These are phyloP conservation scores for Talaromyces piceae DNA, from an alignment of 2,329 filamentous ascomycete species.

Conservation along the genomic window DNA sequence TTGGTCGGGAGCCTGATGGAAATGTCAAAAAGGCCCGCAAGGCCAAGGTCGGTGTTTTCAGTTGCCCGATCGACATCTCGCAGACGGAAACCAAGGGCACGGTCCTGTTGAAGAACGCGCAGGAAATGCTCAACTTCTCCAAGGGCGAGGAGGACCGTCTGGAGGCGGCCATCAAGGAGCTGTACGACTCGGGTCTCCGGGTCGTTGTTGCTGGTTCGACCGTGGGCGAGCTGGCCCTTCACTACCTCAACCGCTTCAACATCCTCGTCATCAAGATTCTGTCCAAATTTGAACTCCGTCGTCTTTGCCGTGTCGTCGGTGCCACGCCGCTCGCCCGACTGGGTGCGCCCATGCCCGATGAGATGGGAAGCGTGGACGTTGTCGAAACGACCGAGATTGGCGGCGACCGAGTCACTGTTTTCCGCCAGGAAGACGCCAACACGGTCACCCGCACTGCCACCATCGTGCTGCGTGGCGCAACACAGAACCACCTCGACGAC, in stretches of 20 bases:
- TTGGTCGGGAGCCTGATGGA: constrained; percentile 90
- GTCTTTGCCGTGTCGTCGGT: constrained; percentile 90
- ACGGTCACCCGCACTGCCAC: constrained; percentile 89
- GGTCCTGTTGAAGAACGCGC: constrained; percentile 89
- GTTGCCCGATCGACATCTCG: constrained; percentile 87
- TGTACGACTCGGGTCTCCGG: constrained; percentile 85
- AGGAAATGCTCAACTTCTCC: constrained; percentile 98
- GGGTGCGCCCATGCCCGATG: constrained; percentile 98
- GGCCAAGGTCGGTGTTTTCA: constrained; percentile 95
- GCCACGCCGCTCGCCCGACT: constrained; percentile 93
- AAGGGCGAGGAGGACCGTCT: constrained; percentile 93
- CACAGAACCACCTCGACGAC: constrained; percentile 96
- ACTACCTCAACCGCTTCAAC: constrained; percentile 96
- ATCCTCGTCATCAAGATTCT: constrained; percentile 95
- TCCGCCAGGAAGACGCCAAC: constrained; percentile 75
- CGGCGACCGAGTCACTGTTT: constrained; percentile 95
- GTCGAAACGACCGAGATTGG: constrained; percentile 98
- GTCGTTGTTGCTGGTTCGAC: constrained; percentile 88
- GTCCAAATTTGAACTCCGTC: constrained; percentile 94
- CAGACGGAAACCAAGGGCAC: constrained; percentile 99
- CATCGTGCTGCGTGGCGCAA: constrained; percentile 86
- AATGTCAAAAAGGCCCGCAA: constrained; percentile 81
- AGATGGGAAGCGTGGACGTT: constrained; percentile 91
- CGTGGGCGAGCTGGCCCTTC: constrained; percentile 90
- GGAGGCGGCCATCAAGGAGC: constrained; percentile 85